These are phyloP conservation scores for Trichoderma sp. DNA, from an alignment of 2,329 filamentous ascomycete species.

Conservation along the genomic window DNA sequence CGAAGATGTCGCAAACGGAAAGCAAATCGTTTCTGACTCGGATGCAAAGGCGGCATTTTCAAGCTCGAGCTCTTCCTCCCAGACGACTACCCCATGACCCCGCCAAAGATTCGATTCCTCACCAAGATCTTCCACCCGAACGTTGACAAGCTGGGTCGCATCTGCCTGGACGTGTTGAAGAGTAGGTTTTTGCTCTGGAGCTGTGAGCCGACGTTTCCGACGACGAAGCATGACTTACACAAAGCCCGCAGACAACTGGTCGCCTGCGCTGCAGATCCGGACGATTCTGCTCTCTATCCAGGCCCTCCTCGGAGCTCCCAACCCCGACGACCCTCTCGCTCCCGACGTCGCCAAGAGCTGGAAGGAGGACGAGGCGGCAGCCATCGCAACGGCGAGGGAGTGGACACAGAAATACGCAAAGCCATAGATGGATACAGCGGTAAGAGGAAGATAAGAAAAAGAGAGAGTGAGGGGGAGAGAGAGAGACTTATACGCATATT, in stretches of 20 bases:
- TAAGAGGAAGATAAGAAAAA: background rate
- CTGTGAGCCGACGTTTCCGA: background rate
- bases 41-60: constrained; percentile 71
- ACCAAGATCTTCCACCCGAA: constrained; percentile 99
- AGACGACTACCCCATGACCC: constrained; percentile 99
- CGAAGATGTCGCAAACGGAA: background rate
- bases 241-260: constrained; percentile 86
- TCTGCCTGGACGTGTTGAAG: constrained; percentile 96
- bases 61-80: constrained; percentile 96
- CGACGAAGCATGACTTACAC: background rate
- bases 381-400: constrained; percentile 87
- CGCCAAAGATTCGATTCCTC: constrained; percentile 95
- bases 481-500: constrained; percentile 24
- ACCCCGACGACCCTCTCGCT: constrained; percentile 96
- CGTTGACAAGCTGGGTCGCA: constrained; percentile 95
- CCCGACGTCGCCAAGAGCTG: constrained; percentile 97
- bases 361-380: constrained; percentile 93
- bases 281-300: constrained; percentile 99
- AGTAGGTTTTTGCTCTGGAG: constrained; percentile 57
- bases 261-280: constrained; percentile 93
- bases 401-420: constrained; percentile 87
- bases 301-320: constrained; percentile 90
- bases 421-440: constrained; percentile 38
- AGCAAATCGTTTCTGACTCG: constrained; percentile 5
- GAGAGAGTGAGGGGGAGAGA: background rate